Percentiles rank a stretch among this genome's conserved stretches.
Evolutionary conservation across 768 basidiomycete genomes (phyloP).

Genomic region (Pilatotrama ljubarskyi): DNA sequence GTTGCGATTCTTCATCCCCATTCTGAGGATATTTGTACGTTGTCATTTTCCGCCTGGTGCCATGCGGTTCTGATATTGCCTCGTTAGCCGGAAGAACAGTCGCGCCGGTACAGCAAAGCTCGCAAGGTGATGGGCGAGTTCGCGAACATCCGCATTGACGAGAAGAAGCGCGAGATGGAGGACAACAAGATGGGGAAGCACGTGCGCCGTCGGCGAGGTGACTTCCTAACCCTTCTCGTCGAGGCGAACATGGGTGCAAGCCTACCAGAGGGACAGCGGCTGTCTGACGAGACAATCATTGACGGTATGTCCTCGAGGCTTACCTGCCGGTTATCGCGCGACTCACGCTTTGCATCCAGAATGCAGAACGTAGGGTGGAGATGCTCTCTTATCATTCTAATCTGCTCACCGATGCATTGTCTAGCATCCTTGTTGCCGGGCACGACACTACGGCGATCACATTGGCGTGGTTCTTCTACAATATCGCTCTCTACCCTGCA

Average conservation of each 20-base stretch:
- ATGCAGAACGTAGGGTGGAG: not conserved
- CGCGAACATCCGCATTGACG: slow-evolving; percentile 27
- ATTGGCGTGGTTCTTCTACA: slow-evolving; percentile 36
- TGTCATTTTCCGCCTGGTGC: too few species aligned
- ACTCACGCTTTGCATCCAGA: not conserved
- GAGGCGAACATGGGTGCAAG: slow-evolving; percentile 29
- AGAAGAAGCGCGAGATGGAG: slow-evolving; percentile 34
- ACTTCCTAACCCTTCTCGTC: slow-evolving; percentile 32
- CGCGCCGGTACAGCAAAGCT: slow-evolving; percentile 5
- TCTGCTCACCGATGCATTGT: not conserved
- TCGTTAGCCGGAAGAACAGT: slow-evolving; percentile 7
- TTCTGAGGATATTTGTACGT: slow-evolving; percentile 24
- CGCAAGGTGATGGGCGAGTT: slow-evolving; percentile 25
- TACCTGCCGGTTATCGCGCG: not conserved
- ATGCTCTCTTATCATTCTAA: not conserved
- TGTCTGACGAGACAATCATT: slow-evolving; percentile 37
- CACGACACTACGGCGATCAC: slow-evolving; percentile 34
- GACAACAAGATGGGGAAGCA: slow-evolving; percentile 30
- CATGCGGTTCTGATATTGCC: too few species aligned
- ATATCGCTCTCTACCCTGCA: slow-evolving; percentile 35
- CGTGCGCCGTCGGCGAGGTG: slow-evolving; percentile 30
- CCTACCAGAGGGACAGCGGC: slow-evolving; percentile 27
- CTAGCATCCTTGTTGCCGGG: slow-evolving; percentile 28
- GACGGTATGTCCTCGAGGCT: slow-evolving; percentile 24
- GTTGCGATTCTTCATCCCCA: slow-evolving; percentile 21